Conservation (phyloP, 2,329 filamentous ascomycete genomes). For the Ophiostoma montium region DNA sequence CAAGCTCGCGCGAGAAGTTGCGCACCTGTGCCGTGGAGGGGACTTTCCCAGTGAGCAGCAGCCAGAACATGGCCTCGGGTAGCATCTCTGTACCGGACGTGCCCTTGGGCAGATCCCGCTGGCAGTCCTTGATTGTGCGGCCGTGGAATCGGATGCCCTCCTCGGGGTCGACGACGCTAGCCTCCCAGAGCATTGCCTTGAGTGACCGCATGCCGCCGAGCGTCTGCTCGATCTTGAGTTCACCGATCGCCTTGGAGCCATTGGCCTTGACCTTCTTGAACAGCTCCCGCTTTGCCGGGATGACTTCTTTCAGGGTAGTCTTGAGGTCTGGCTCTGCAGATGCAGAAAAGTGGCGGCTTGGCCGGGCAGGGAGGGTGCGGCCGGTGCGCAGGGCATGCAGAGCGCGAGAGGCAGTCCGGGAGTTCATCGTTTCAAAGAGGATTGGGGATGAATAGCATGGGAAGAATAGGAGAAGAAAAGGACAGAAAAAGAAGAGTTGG, state of each 20-base stretch:
- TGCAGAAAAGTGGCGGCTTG: conserved; percentile 49
- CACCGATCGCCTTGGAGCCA: conserved; percentile 68
- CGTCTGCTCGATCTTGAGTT: conserved; percentile 87
- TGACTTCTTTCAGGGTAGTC: conserved; percentile 64
- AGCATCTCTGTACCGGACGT: conserved; percentile 90
- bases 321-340: conserved; percentile 80
- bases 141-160: conserved; percentile 98
- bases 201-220: conserved; percentile 95
- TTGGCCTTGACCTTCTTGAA: conserved; percentile 87
- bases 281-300: conserved; percentile 86
- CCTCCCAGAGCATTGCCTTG: conserved; percentile 98
- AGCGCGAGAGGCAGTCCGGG: conserved; percentile 11
- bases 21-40: conserved; percentile 73
- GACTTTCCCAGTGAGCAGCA: conserved; percentile 84
- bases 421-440: conserved; percentile 12
- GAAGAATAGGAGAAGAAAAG: neutral
- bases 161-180: conserved; percentile 88
- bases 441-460: neutral
- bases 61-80: conserved; percentile 99
- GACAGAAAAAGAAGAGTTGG: neutral
- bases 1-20: conserved; percentile 69
- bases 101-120: conserved; percentile 84
- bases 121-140: conserved; percentile 95
- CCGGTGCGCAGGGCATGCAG: conserved; percentile 10
- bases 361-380: conserved; percentile 15